Evolutionary conservation across 2,329 filamentous ascomycete genomes (phyloP).

Genomic region (Colletotrichum gloeosporioides): DNA sequence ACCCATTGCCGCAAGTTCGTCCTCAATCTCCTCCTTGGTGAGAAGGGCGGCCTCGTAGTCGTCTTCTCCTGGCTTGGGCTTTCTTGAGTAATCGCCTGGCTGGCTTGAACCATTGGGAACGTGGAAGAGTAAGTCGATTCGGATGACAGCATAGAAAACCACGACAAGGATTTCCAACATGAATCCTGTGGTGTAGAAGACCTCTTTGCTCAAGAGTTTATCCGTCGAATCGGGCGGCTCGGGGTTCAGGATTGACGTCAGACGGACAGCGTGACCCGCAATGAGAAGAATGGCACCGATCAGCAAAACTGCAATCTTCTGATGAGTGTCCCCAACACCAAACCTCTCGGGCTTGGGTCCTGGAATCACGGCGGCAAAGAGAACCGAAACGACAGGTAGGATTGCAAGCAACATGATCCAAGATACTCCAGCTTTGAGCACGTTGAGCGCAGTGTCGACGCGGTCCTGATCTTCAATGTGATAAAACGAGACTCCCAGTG

Average conservation of each 20-base stretch:
- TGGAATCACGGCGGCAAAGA: conserved; percentile 29
- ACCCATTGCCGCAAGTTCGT: background rate
- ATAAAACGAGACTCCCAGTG: conserved; percentile 31
- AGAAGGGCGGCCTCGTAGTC: conserved; percentile 16
- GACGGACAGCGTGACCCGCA: conserved; percentile 25
- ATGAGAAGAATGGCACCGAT: conserved; percentile 22
- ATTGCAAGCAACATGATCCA: conserved; percentile 28
- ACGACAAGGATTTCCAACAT: conserved; percentile 34
- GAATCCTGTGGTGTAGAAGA: conserved; percentile 41
- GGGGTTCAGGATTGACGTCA: conserved; percentile 28
- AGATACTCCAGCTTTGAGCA: conserved; percentile 25
- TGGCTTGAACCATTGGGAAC: conserved; percentile 31
- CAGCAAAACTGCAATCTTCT: conserved; percentile 34
- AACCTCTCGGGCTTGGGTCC: conserved; percentile 35
- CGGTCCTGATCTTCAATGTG: conserved; percentile 22
- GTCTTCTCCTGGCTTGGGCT: conserved; percentile 50
- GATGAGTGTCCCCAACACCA: conserved; percentile 32
- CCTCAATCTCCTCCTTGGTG: conserved; percentile 13
- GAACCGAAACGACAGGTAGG: conserved; percentile 26
- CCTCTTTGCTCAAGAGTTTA: conserved; percentile 34
- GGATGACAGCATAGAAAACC: conserved; percentile 28
- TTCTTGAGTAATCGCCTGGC: conserved; percentile 38
- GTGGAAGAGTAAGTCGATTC: conserved; percentile 35
- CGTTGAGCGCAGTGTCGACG: conserved; percentile 9
- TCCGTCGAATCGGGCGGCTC: conserved; percentile 25